Evolutionary conservation across 768 basidiomycete species (phyloP), one percentile per base, ranked within the genome.

Genomic region (Collybiopsis confluens): DNA sequence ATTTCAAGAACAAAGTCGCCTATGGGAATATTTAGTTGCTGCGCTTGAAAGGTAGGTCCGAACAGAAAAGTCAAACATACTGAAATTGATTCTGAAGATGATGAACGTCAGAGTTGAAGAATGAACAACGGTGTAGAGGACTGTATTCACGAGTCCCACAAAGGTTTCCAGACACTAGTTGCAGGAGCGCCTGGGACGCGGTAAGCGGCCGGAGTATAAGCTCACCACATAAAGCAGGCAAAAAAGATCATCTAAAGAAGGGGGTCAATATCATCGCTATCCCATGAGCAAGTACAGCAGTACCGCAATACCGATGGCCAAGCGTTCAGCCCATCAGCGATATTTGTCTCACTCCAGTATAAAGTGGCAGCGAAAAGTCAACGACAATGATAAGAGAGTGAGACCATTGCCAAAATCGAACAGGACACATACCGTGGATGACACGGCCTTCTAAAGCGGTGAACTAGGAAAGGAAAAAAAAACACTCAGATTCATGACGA

Each of bases 241-340:
- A 94, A 93, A 63, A 92, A 71, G 43, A 92, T 83, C 92, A 94
- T 94, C 88, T 91, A 57, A n/a, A n/a, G n/a, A n/a, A n/a, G n/a
- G n/a, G 2, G 10, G 10, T 10, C 20, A 61, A 55, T 35, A 57
- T 23, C 27, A 23, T 21, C n/a, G 47, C 11, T n/a, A 16, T 4
- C 37, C 15, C 43, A n/a, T 11, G 11, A n/a, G n/a, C n/a, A 38
- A 18, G 33, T 5, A 0, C 16, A 26, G 49, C 20, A 52, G 51
- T 58, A 89, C 90, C 80, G 95, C 93, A 45, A 95, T 81, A 58
- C 88, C 90, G 27, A 84, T 90, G 16, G 87, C 73, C 3, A 97
- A 75, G 93, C 91, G 57, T 83, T 88, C 56, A 55, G 36, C 56
- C 21, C 27, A 23, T 21, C n/a, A 49, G 0, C 16, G 26, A 48